phyloP scores from a whole-genome alignment of 2,329 filamentous ascomycete species.

The Cladosporium sp. region DNA sequence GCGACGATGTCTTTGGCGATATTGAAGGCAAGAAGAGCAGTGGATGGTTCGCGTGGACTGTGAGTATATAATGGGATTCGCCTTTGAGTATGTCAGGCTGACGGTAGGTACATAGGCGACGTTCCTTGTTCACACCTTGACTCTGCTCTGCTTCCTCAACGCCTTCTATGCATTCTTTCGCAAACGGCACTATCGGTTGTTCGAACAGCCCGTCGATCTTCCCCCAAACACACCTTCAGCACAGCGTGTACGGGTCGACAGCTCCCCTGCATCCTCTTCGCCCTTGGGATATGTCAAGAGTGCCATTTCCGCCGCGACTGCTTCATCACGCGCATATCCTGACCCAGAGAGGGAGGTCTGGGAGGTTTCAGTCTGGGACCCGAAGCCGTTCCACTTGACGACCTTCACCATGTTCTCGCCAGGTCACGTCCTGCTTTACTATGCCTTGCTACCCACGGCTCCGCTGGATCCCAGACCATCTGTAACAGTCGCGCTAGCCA shows the following conservation, averaged over 20 bases:
- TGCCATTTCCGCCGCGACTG: conserved; percentile 59
- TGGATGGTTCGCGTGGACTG: conserved; percentile 63
- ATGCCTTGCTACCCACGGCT: conserved; percentile 74
- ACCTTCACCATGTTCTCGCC: conserved; percentile 90
- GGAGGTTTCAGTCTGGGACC: conserved; percentile 93
- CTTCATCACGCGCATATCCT: conserved; percentile 78
- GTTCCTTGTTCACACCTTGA: conserved; percentile 64
- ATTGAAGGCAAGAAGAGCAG: conserved; percentile 37
- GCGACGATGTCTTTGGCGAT: conserved; percentile 82
- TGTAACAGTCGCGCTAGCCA: conserved; percentile 73
- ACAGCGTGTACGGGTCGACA: conserved; percentile 80
- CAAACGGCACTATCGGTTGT: conserved; percentile 81
- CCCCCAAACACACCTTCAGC: conserved; percentile 76
- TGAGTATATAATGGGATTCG: conserved; percentile 33
- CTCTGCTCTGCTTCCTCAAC: conserved; percentile 64
- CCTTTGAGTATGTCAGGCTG: not conserved
- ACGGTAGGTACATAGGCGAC: conserved; percentile 32
- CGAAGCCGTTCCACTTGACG: conserved; percentile 72
- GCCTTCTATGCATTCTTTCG: conserved; percentile 75
- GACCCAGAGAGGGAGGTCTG: conserved; percentile 81
- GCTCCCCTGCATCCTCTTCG: conserved; percentile 69
- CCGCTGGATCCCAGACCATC: conserved; percentile 74
- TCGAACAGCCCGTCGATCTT: conserved; percentile 76
- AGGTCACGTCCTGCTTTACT: conserved; percentile 85
- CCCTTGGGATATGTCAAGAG: conserved; percentile 69